A percentile compares a stretch with the other conserved stretches of the same genome.
Evolutionary conservation across 352 stramenopile genomes (phyloP).

Genomic region (Phytophthora meadii): DNA sequence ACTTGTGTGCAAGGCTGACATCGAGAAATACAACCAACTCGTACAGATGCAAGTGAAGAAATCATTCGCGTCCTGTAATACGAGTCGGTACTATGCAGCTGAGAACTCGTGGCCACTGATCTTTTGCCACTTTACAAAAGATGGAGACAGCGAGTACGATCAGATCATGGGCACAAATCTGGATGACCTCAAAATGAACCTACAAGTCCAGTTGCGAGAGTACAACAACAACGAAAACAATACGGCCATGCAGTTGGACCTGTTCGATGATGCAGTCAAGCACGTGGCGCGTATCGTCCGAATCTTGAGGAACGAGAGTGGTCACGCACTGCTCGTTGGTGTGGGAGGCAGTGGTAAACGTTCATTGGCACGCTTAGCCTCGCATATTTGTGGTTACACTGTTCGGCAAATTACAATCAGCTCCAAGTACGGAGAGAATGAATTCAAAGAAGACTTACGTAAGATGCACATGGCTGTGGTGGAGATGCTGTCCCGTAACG

Average conservation of each 20-base stretch:
- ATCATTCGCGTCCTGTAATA: slow-evolving; percentile 93
- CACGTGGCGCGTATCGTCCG: slow-evolving; percentile 95
- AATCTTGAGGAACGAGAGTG: slow-evolving; percentile 91
- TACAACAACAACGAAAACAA: slow-evolving; percentile 98
- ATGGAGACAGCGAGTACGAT: slow-evolving; percentile 94
- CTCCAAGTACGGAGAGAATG: slow-evolving; percentile 94
- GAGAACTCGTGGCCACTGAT: slow-evolving; percentile 96
- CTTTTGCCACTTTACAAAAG: slow-evolving; percentile 97
- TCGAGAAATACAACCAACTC: slow-evolving; percentile 95
- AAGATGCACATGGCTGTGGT: slow-evolving; percentile 95
- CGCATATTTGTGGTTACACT: slow-evolving; percentile 93
- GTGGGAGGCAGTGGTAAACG: slow-evolving; percentile 95
- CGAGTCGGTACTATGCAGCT: slow-evolving; percentile 91
- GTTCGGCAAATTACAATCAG: slow-evolving; percentile 95
- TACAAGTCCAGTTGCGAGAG: slow-evolving; percentile 91
- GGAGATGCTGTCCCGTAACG: slow-evolving; percentile 87
- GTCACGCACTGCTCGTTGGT: slow-evolving; percentile 94
- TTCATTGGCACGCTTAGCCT: slow-evolving; percentile 92
- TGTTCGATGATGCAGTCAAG: slow-evolving; percentile 98
- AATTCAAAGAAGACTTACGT: slow-evolving; percentile 97
- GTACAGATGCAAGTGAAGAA: slow-evolving; percentile 94
- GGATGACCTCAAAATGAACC: slow-evolving; percentile 88
- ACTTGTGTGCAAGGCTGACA: slow-evolving; percentile 92
- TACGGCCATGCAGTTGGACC: slow-evolving; percentile 95
- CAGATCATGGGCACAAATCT: slow-evolving; percentile 92